These are phyloP conservation scores for Cyamopsis tetragonoloba DNA, from an alignment of 306 rosid species.

Conservation along the genomic window DNA sequence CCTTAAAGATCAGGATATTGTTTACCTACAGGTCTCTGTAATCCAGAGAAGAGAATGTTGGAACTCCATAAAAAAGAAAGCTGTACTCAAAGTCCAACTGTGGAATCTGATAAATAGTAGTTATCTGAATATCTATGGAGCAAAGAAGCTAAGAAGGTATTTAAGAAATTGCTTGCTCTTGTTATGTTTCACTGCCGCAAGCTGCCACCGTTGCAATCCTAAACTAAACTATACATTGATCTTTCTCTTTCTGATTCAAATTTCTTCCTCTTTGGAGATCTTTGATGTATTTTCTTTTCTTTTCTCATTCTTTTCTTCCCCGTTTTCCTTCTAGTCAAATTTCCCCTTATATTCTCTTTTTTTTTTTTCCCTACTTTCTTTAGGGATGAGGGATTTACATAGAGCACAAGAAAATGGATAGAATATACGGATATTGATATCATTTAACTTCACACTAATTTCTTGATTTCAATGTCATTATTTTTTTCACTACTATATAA, in stretches of 20 bases:
- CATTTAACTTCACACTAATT: slow-evolving; percentile 14
- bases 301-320: background rate
- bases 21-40: slow-evolving; percentile 71
- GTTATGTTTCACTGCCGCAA: background rate
- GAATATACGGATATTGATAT: slow-evolving; percentile 18
- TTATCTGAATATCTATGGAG: background rate
- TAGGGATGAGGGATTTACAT: slow-evolving; percentile 7
- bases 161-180: slow-evolving; percentile 21
- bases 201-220: background rate
- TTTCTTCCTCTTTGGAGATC: background rate
- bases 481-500: too few relatives aligned
- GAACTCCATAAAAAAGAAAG: slow-evolving; percentile 79
- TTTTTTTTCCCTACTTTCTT: background rate
- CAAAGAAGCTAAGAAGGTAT: slow-evolving; percentile 29
- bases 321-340: background rate
- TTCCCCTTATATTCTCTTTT: background rate
- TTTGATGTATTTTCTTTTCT: slow-evolving; percentile 10
- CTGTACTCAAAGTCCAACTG: slow-evolving; percentile 71
- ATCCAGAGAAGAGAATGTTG: slow-evolving; percentile 74
- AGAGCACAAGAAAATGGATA: slow-evolving; percentile 26
- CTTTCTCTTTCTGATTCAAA: slow-evolving; percentile 18
- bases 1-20: background rate
- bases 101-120: slow-evolving; percentile 57
- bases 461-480: background rate
- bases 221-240: slow-evolving; percentile 6